Conservation (phyloP, 2,329 filamentous ascomycete species). For the Verticillium klebahnii region DNA sequence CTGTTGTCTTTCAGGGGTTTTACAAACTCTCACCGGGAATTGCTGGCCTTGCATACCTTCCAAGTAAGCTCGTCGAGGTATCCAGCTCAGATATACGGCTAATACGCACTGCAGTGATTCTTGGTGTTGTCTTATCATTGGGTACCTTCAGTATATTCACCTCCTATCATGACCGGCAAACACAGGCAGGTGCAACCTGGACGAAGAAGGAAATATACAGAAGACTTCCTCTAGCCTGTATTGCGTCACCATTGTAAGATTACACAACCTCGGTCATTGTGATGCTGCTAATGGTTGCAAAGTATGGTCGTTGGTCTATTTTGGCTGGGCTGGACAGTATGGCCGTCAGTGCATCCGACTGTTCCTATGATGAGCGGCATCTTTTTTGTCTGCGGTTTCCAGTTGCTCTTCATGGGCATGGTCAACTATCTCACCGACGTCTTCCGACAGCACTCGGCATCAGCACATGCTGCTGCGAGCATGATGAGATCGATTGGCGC, state of each 20-base stretch:
- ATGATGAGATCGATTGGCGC: constrained; percentile 13
- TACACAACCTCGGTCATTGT: constrained; percentile 11
- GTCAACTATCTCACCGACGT: constrained; percentile 64
- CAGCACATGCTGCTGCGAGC: constrained; percentile 15
- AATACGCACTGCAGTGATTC: constrained; percentile 13
- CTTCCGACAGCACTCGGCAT: constrained; percentile 36
- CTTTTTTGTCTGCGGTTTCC: constrained; percentile 57
- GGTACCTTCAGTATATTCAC: constrained; percentile 20
- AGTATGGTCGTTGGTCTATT: constrained; percentile 43
- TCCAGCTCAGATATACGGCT: not conserved
- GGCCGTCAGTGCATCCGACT: constrained; percentile 41
- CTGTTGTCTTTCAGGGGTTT: constrained; percentile 59
- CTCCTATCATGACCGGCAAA: constrained; percentile 20
- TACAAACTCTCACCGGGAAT: constrained; percentile 63
- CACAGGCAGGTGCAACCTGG: constrained; percentile 22
- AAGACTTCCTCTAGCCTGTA: constrained; percentile 41
- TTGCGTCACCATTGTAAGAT: constrained; percentile 55
- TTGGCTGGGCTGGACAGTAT: constrained; percentile 59
- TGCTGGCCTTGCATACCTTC: constrained; percentile 63
- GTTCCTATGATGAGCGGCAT: constrained; percentile 57
- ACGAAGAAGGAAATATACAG: constrained; percentile 25
- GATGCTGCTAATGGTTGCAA: not conserved
- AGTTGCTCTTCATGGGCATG: constrained; percentile 59
- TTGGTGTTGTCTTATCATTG: constrained; percentile 18
- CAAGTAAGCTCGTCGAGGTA: constrained; percentile 26